Evolutionary conservation across 2,329 filamentous ascomycete species (phyloP).

Genomic region (Fonsecaea monophora): DNA sequence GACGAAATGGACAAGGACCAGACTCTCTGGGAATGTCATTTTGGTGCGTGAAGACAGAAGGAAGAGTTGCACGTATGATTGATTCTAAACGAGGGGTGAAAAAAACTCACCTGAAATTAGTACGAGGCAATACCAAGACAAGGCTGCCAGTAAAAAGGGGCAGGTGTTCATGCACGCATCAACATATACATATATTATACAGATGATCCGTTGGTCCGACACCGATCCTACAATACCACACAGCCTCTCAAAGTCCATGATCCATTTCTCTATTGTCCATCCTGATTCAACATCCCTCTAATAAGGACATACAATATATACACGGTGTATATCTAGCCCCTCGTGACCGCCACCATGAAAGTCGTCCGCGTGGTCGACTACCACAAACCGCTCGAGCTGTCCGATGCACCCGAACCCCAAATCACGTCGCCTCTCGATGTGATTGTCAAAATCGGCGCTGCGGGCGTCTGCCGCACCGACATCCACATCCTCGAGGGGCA

Average conservation of each 20-base stretch:
- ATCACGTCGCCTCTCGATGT: conserved; percentile 29
- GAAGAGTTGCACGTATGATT: no score
- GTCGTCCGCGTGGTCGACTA: conserved; percentile 31
- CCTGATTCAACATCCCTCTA: background rate
- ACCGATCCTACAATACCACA: background rate
- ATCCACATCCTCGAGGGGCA: conserved; percentile 33
- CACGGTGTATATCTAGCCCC: background rate
- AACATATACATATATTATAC: no score
- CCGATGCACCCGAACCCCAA: conserved; percentile 19
- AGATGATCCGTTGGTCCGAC: no score
- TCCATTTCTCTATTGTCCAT: background rate
- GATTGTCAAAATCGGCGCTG: conserved; percentile 33
- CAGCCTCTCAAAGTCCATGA: background rate
- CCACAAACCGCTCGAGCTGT: conserved; percentile 27
- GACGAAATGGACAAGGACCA: no score
- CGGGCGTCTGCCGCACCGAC: conserved; percentile 31
- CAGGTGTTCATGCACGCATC: no score
- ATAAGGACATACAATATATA: no score
- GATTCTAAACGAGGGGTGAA: no score
- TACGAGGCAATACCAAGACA: no score
- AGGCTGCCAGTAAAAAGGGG: no score
- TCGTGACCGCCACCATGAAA: conserved; percentile 19
- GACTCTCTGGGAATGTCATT: no score
- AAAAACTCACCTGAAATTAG: no score
- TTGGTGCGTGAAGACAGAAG: no score